Conservation (phyloP, 179 eudicot species). For the Kewa caespitosa region DNA sequence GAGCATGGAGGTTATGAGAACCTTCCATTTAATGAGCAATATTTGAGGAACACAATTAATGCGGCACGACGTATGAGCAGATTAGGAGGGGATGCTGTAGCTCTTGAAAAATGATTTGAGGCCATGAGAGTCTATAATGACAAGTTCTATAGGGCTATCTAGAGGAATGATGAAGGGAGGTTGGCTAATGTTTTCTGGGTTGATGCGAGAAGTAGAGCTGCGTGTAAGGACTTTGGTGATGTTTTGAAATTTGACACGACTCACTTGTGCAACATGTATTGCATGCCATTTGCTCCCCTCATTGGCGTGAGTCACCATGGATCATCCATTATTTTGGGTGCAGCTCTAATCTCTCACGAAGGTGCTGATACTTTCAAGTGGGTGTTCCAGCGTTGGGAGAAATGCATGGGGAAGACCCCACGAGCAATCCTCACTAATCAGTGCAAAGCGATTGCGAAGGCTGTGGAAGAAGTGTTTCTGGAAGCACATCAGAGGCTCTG, state of each 20-base stretch:
- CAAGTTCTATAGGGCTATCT: too few species aligned
- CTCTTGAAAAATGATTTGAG: too few species aligned
- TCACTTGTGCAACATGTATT: slow-evolving; percentile 4
- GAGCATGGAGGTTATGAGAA: too few species aligned
- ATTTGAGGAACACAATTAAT: too few species aligned
- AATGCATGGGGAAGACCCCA: not conserved
- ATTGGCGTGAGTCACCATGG: slow-evolving; percentile 15
- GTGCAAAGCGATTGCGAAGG: not conserved
- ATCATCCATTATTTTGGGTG: not conserved
- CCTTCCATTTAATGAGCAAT: too few species aligned
- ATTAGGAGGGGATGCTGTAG: too few species aligned
- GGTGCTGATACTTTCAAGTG: slow-evolving; percentile 12
- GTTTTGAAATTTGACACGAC: slow-evolving; percentile 19
- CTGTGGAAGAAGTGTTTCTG: not conserved
- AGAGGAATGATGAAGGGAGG: not conserved
- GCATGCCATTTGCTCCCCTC: slow-evolving; percentile 17
- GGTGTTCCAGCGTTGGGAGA: slow-evolving; percentile 4
- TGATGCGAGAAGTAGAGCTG: slow-evolving; percentile 1
- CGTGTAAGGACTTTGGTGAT: slow-evolving; percentile 2
- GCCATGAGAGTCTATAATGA: too few species aligned
- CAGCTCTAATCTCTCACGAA: slow-evolving; percentile 9
- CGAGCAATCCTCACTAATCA: not conserved
- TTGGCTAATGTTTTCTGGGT: slow-evolving; percentile 13
- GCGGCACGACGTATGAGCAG: too few species aligned
- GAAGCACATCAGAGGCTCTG: not conserved